These are phyloP conservation scores for Rhizodiscina lignyota DNA, from an alignment of 495 filamentous ascomycete species.

Conservation along the genomic window DNA sequence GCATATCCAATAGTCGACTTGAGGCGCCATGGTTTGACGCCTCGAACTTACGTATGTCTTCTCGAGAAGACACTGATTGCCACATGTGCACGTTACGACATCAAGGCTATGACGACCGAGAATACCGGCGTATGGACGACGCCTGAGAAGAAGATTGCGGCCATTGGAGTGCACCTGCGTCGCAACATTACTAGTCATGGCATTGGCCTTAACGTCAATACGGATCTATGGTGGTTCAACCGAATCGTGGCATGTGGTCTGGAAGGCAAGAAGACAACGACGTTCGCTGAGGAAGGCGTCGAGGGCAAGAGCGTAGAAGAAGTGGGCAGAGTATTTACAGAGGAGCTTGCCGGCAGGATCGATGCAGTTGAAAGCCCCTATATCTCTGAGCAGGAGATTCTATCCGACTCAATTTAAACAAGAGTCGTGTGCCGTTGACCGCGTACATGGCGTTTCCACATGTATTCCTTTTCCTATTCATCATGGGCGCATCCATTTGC, in stretches of 20 bases:
- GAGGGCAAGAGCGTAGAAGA: conserved; percentile 13
- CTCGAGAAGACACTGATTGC: conserved; percentile 62
- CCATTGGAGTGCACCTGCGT: conserved; percentile 75
- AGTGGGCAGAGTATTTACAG: conserved; percentile 18
- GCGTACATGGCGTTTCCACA: too few relatives aligned
- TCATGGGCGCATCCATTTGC: too few relatives aligned
- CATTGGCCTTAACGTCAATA: conserved; percentile 64
- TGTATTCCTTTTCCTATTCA: too few relatives aligned
- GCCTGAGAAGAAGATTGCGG: conserved; percentile 51
- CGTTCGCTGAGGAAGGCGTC: conserved; percentile 27
- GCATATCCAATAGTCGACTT: conserved; percentile 80
- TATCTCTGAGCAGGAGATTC: too few relatives aligned
- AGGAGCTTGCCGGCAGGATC: conserved; percentile 12
- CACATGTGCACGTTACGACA: conserved; percentile 35
- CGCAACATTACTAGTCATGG: conserved; percentile 77
- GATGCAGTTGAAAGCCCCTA: too few relatives aligned
- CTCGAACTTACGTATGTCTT: conserved; percentile 52
- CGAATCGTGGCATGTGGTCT: conserved; percentile 81
- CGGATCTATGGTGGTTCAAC: conserved; percentile 51
- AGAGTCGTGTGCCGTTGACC: too few relatives aligned
- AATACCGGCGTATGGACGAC: conserved; percentile 72
- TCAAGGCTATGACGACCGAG: conserved; percentile 44
- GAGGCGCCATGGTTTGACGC: conserved; percentile 30
- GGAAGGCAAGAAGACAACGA: conserved; percentile 60
- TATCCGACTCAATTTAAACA: too few relatives aligned